Conservation (phyloP, 352 stramenopile species). For the Phytopythium oedochilum region DNA sequence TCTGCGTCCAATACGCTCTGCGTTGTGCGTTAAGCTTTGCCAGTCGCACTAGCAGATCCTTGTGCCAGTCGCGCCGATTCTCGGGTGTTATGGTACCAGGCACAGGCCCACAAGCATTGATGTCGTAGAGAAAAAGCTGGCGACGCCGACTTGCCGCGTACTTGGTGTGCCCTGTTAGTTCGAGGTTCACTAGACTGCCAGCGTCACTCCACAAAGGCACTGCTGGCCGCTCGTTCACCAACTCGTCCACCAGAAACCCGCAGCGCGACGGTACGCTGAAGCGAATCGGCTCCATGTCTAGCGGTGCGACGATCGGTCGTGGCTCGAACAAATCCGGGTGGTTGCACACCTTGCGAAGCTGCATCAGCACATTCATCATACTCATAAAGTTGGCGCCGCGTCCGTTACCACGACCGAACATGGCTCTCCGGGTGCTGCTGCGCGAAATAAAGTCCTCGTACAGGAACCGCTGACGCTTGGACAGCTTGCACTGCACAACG, state of each 20-base stretch:
- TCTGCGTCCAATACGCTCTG: conserved; percentile 32
- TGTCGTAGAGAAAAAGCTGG: conserved; percentile 43
- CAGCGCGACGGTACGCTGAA: conserved; percentile 29
- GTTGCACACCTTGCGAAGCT: conserved; percentile 97
- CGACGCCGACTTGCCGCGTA: conserved; percentile 21
- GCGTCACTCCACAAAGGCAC: conserved; percentile 32
- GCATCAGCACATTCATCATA: conserved; percentile 99
- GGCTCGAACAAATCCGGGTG: conserved; percentile 98
- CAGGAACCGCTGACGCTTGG: conserved; percentile 92
- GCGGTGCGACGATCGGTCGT: conserved; percentile 94
- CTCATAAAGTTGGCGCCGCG: conserved; percentile 91
- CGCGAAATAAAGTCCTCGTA: conserved; percentile 99
- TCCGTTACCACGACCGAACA: conserved; percentile 82
- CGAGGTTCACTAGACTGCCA: conserved; percentile 36
- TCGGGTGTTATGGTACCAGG: conserved; percentile 15
- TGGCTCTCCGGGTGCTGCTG: conserved; percentile 90
- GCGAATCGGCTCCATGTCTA: conserved; percentile 61
- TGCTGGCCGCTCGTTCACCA: conserved; percentile 25
- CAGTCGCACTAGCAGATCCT: conserved; percentile 32
- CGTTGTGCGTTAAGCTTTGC: conserved; percentile 22
- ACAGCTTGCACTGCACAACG: conserved; percentile 93
- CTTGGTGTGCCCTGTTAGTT: conserved; percentile 28
- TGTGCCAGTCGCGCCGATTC: conserved; percentile 21
- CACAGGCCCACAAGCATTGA: conserved; percentile 23
- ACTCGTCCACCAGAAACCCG: conserved; percentile 37